Base-by-base conservation (phyloP, 2,329 filamentous ascomycete species). In the Escovopsis sp. region DNA sequence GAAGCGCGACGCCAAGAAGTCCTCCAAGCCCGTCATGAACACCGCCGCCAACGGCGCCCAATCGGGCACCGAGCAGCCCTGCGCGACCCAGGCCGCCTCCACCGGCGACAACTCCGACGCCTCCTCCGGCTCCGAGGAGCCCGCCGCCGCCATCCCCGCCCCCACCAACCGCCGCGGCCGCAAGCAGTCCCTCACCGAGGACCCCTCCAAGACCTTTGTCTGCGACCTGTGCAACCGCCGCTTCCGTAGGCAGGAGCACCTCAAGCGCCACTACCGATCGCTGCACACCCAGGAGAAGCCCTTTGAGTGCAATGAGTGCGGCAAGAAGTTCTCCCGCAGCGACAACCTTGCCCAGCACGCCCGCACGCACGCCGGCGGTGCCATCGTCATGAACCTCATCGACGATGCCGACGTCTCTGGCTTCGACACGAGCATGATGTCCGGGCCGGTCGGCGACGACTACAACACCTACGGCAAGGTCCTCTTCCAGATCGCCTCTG, bases 231-330 rank as follows among this genome's bases (percentile, higher is more conserved):
- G 90, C 77, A 88, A 85, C 51, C 86, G 90, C 45, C 84, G 90
- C 41, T 98, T 98, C 79, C 82, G 90, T 43, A 84, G 90, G 43
- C 90, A 98, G 62, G 90, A 98, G 61, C 90, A 98, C 54, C 75
- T 98, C 41, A 98, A 98, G 76, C 83, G 90, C 43, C 90, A 98
- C 68, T 94, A 94, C 69, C 79, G 90, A 48, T 96, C 90, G 39
- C 84, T 98, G 33, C 90, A 98, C 69, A 98, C 90, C 1, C 80
- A 93, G 54, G 90, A 96, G 57, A 98, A 96, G 76, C 90, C 90
- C 5, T 98, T 96, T 51, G 85, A 93, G 64, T 98, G 90, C 69
- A 74, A 77, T 45, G 88, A 98, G 64, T 98, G 90, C 53, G 88
- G 90, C 49, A 98, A 98, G 79, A 94, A 93, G 68, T 98, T 96